Base-by-base conservation (phyloP, 805 yeast genomes). In the Lipomyces starkeyi region DNA sequence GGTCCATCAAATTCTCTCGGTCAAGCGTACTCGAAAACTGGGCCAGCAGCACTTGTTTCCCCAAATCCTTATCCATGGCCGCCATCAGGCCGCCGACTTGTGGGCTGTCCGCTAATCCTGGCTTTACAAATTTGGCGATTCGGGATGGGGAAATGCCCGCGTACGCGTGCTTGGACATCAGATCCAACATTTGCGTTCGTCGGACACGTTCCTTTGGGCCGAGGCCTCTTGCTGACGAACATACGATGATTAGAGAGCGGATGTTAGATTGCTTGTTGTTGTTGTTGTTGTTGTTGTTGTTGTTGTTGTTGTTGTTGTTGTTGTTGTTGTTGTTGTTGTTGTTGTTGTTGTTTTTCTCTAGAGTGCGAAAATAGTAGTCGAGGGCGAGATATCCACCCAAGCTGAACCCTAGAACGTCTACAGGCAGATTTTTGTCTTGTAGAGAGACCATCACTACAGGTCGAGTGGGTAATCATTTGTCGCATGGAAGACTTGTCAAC, bases 341-440 rank as follows among this genome's bases (percentile, higher is more conserved):
- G 47, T 3, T 8, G 40, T n/a, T 14, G 22, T 14, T 1, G 22
- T 14, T 25, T 2, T 13, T 20, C n/a, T 9, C 20, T 5, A n/a
- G 47, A 9, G 11, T 32, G 32, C 29, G 27, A n/a, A 34, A 34
- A 11, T 32, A 34, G 27, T 17, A 20, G 29, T 57, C 59, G 22
- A 57, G 22, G 17, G 59, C 59, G n/a, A 57, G 47, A 57, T 57
- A 29, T 14, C 47, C 59, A 13, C 59, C 59, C 59, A 57, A 35
- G 13, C 49, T 35, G 17, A 57, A 57, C 1, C 59, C 59, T 8
- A 57, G 17, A 9, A 35, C 7, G 47, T 57, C 47, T 14, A 32
- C n/a, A 17, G 59, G 59, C 29, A 20, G 2, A 5, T 34, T 20
- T n/a, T 55, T 22, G 43, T 55, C 43, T 11, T 13, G 13, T 0